Percentiles rank a stretch among this genome's conserved stretches.
Evolutionary conservation across 371 early-diverging fungal genomes (phyloP).

Genomic region (Mortierella sp.): DNA sequence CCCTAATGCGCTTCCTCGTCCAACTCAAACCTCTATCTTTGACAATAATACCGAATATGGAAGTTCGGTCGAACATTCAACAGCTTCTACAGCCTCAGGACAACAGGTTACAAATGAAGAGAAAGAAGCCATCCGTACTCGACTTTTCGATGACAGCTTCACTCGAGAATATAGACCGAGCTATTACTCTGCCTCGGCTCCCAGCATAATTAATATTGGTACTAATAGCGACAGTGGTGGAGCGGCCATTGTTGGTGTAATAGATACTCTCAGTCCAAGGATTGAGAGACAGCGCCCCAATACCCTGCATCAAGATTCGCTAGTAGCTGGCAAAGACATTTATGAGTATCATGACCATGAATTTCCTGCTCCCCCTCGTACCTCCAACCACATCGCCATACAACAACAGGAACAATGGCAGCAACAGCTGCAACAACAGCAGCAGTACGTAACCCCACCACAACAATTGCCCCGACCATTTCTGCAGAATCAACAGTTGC

Average conservation of each 20-base stretch:
- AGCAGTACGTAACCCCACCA: background rate
- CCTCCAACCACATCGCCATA: background rate
- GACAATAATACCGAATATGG: slow-evolving; percentile 14
- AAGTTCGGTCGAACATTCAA: slow-evolving; percentile 7
- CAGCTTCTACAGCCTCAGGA: background rate
- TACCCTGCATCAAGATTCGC: slow-evolving; percentile 1
- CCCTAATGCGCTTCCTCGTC: slow-evolving; percentile 13
- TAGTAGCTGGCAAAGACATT: background rate
- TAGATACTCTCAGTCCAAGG: background rate
- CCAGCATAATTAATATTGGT: background rate
- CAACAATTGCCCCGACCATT: background rate
- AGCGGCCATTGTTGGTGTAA: background rate
- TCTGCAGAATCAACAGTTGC: slow-evolving; percentile 3
- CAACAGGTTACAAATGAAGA: background rate
- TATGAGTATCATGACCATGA: slow-evolving; percentile 4
- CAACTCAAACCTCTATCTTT: background rate
- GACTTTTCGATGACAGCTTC: slow-evolving; percentile 28
- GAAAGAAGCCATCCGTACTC: slow-evolving; percentile 18
- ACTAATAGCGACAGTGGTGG: background rate
- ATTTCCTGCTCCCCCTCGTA: slow-evolving; percentile 1
- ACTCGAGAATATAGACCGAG: slow-evolving; percentile 29
- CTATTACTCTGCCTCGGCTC: slow-evolving; percentile 1
- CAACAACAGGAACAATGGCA: slow-evolving; percentile 2
- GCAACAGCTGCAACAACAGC: slow-evolving; percentile 8
- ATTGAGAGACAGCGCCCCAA: background rate